A percentile compares a stretch with the other conserved stretches of the same genome.
Conservation (phyloP, 108 stramenopile genomes). For the Discostella pseudostelligera region DNA sequence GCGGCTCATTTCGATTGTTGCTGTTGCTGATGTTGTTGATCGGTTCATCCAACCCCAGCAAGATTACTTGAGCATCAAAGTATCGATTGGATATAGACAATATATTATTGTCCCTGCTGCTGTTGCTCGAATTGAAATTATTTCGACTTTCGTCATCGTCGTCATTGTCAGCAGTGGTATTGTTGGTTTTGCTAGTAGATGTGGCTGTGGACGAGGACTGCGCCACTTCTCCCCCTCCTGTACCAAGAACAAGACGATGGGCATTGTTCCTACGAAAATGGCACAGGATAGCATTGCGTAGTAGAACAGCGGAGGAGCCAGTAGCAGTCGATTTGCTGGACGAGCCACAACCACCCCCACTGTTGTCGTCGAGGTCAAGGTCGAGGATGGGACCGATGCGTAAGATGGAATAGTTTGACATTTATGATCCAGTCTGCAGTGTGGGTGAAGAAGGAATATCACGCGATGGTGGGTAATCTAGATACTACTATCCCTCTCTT, state of each 20-base stretch:
- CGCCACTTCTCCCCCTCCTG: too few species aligned
- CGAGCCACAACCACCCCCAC: too few species aligned
- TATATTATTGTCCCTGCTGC: neutral
- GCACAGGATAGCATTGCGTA: conserved; percentile 21
- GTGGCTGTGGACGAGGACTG: too few species aligned
- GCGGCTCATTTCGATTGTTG: too few species aligned
- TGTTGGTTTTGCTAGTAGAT: too few species aligned
- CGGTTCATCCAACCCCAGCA: conserved; percentile 19
- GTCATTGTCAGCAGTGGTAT: neutral
- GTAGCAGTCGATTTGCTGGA: conserved; percentile 1
- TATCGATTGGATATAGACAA: conserved; percentile 52
- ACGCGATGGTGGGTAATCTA: too few species aligned
- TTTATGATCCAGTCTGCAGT: too few species aligned
- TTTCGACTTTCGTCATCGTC: conserved; percentile 4
- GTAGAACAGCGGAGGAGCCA: conserved; percentile 7
- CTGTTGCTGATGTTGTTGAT: conserved; percentile 7
- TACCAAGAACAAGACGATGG: too few species aligned
- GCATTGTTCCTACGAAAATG: conserved; percentile 15
- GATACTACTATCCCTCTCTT: too few species aligned
- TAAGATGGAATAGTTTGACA: conserved; percentile 34
- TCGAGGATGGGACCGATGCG: conserved; percentile 32
- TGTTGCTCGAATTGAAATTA: too few species aligned
- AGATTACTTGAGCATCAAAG: conserved; percentile 39
- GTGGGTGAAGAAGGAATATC: too few species aligned
- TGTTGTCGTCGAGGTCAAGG: too few species aligned